Conservation (phyloP, 345 rosid species). For the Populus tremula region DNA sequence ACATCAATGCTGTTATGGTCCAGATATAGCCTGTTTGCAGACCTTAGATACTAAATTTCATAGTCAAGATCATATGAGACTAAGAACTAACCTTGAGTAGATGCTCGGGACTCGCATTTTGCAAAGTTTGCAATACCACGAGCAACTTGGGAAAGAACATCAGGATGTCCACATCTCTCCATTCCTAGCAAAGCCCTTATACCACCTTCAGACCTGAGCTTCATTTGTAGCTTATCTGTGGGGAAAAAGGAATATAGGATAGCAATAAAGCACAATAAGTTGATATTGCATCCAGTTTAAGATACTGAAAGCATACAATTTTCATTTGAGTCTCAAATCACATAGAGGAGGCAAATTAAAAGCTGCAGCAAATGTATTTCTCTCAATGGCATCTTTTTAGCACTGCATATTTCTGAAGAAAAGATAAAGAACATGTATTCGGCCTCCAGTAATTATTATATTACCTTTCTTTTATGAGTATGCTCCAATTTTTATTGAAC, state of each 20-base stretch:
- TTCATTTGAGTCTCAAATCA: neutral
- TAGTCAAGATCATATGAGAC: neutral
- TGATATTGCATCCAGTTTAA: neutral
- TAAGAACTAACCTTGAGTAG: constrained; percentile 27
- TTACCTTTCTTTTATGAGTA: neutral
- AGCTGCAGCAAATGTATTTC: neutral
- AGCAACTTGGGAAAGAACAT: constrained; percentile 39
- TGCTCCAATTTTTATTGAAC: neutral
- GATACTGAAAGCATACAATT: neutral
- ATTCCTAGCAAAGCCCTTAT: constrained; percentile 37
- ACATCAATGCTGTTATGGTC: neutral
- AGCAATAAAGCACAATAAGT: neutral
- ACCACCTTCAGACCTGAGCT: constrained; percentile 36
- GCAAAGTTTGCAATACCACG: constrained; percentile 38
- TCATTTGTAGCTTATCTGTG: constrained; percentile 29
- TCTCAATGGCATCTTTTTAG: neutral
- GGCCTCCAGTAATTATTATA: constrained; percentile 1
- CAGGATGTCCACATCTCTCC: constrained; percentile 39
- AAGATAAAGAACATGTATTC: neutral
- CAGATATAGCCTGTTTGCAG: neutral
- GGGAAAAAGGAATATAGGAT: neutral
- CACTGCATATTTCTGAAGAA: neutral
- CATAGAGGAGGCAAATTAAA: neutral
- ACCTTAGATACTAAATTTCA: neutral
- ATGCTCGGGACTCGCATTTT: constrained; percentile 33